phyloP scores from a whole-genome alignment of 2,329 filamentous ascomycete species.

The Fusarium sacchari region DNA sequence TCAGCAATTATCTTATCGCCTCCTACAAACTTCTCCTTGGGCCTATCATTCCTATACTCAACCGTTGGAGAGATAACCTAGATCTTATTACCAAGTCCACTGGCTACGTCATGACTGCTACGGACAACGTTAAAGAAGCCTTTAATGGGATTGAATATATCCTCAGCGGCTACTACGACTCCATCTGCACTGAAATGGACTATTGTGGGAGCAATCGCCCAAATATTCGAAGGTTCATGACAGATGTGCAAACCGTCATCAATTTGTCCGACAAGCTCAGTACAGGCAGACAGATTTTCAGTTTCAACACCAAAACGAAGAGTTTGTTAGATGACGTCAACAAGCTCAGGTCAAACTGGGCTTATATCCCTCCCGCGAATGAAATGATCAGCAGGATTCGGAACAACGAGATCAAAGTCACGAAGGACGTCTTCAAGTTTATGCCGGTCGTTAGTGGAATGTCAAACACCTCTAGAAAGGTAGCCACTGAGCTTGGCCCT shows the following conservation, averaged over 20 bases:
- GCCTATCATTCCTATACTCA: background rate
- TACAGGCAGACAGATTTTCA: background rate
- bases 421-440: background rate
- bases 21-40: background rate
- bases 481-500: background rate
- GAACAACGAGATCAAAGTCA: background rate
- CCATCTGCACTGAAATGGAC: background rate
- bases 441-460: background rate
- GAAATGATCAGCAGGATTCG: background rate
- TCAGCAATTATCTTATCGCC: background rate
- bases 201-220: background rate
- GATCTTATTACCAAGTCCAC: background rate
- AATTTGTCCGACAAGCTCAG: background rate
- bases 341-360: background rate
- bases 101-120: background rate
- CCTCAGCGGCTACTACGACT: background rate
- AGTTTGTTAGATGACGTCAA: background rate
- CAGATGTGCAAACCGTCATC: background rate
- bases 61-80: background rate
- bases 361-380: background rate
- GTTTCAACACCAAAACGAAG: background rate
- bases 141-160: background rate
- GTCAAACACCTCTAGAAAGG: background rate
- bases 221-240: background rate
- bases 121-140: background rate